These are phyloP conservation scores for Chaetomium globosum DNA, from an alignment of 2,329 filamentous ascomycete genomes.

Conservation along the genomic window DNA sequence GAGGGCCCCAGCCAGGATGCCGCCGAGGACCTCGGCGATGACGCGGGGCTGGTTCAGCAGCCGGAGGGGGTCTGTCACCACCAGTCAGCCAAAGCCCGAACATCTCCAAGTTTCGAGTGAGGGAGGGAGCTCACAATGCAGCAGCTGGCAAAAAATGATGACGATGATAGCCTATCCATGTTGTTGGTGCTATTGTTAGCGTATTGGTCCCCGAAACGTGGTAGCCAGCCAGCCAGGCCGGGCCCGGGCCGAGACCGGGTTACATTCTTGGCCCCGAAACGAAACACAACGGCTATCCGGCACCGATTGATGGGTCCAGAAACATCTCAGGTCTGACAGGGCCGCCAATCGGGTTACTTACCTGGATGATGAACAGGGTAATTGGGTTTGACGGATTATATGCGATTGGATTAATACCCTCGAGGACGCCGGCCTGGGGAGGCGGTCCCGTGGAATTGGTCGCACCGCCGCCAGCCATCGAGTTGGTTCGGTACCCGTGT, in stretches of 20 bases:
- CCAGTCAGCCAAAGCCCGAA: constrained; percentile 24
- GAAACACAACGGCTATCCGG: constrained; percentile 21
- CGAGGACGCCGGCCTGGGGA: constrained; percentile 58
- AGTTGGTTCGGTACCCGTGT: background rate
- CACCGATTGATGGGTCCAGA: background rate
- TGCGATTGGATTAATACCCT: constrained; percentile 63
- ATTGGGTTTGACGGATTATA: constrained; percentile 68
- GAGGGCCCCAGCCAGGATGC: constrained; percentile 80
- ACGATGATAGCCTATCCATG: constrained; percentile 59
- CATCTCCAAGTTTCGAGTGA: too few species aligned
- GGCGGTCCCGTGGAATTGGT: constrained; percentile 33
- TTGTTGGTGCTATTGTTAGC: constrained; percentile 33
- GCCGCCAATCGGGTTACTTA: constrained; percentile 36
- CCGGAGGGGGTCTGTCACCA: constrained; percentile 35
- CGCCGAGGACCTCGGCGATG: constrained; percentile 77
- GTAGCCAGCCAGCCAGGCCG: constrained; percentile 5
- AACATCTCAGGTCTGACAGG: background rate
- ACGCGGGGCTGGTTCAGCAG: constrained; percentile 65
- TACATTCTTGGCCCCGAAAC: constrained; percentile 11
- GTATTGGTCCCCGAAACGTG: background rate
- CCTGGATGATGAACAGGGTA: constrained; percentile 71
- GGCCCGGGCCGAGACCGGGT: constrained; percentile 14
- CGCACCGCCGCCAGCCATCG: constrained; percentile 36
- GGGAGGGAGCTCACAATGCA: constrained; percentile 56
- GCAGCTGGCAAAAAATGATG: constrained; percentile 71